Evolutionary conservation across 1,284 basidiomycete genomes (phyloP), one percentile per base, ranked within the genome.

Genomic region (Naganishia liquefaciens): DNA sequence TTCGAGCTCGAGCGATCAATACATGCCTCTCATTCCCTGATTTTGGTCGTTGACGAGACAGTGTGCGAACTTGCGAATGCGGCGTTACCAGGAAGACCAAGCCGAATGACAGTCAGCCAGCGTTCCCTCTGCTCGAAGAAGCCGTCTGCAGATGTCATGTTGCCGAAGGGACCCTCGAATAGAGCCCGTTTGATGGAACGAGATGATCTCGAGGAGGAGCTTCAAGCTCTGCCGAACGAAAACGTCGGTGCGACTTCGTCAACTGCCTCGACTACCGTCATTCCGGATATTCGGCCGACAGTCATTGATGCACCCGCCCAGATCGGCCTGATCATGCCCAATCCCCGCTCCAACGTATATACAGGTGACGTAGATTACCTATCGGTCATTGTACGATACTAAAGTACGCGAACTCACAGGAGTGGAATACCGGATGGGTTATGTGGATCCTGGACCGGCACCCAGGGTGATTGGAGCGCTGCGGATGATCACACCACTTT

Each of bases 311-410:
- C 62, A 17, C 66, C 66, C 25, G 37, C 42, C 23, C 43, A 57
- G 13, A 73, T 79, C 53, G 78, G 77, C 0, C 64, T 79, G 39
- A 75, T 79, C 63, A 75, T 79, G 75, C 78, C 78, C 3, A 71
- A 76, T 60, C 78, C 78, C 2, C 71, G 67, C 62, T 46, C 64
- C 6, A 53, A 66, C 23, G 46, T 75, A 6, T 77, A 76, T 64
- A 70, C 70, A 13, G 73, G 76, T 77, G 51, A 67, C 72, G 46
- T n/a, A 44, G 27, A 15, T n/a, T 21, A 25, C 9, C 9, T 23
- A 4, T 19, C 19, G n/a, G 0, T 19, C 19, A 5, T 3, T 15
- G 23, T 21, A 3, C 21, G 1, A 1, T 11, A 21, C 17, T 61
- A 28, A 61, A 37, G 27, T 21, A n/a, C 27, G 27, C 46, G 2